A percentile compares a stretch with the other conserved stretches of the same genome.
Conservation (phyloP, 192 early-diverging fungal genomes). For the Podila minutissima region DNA sequence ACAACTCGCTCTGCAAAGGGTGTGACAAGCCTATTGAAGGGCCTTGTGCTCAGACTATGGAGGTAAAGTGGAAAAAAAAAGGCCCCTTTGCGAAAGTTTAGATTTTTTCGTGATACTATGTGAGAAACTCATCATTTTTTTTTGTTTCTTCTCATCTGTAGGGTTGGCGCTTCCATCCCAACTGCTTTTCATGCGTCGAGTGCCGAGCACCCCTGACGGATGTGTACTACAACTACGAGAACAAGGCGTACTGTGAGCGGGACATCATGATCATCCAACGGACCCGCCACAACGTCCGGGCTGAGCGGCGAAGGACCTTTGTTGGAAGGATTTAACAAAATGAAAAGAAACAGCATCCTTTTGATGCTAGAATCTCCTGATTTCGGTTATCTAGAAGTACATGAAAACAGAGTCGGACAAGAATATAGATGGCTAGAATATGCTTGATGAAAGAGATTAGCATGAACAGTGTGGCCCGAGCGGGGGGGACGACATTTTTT, state of each 20-base stretch:
- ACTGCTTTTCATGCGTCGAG: slow-evolving; percentile 81
- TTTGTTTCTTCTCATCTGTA: neutral
- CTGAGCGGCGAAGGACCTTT: slow-evolving; percentile 66
- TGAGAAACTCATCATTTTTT: neutral
- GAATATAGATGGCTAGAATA: no score
- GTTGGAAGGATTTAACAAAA: slow-evolving; percentile 50
- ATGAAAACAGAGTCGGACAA: no score
- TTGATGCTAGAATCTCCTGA: no score
- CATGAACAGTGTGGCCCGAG: no score
- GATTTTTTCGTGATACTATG: neutral
- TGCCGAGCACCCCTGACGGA: slow-evolving; percentile 70
- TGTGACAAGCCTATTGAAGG: slow-evolving; percentile 90
- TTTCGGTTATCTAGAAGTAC: no score
- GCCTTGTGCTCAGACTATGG: slow-evolving; percentile 88
- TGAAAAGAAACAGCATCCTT: neutral
- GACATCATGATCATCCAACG: slow-evolving; percentile 74
- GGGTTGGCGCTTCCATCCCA: slow-evolving; percentile 85
- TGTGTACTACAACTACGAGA: slow-evolving; percentile 76
- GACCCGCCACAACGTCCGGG: slow-evolving; percentile 59
- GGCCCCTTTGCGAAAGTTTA: neutral
- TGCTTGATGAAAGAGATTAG: no score
- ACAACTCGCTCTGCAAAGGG: slow-evolving; percentile 82
- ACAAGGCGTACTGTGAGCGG: slow-evolving; percentile 75
- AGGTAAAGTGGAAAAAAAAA: slow-evolving; percentile 44
- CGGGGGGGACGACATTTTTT: no score